These are phyloP conservation scores for Petunia axillaris DNA, from an alignment of 257 asterid genomes.

Conservation along the genomic window DNA sequence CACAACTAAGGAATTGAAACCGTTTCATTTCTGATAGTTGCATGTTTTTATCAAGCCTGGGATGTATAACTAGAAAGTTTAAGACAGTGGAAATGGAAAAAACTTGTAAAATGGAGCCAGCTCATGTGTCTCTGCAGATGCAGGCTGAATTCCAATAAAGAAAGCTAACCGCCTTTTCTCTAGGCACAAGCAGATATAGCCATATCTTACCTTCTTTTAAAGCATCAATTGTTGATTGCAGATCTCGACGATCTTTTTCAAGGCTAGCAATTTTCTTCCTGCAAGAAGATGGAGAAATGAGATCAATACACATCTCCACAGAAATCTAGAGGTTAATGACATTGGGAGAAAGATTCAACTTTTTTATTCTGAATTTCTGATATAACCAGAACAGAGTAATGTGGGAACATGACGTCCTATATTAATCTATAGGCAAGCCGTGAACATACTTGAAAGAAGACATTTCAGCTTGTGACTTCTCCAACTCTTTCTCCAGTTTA, in stretches of 20 bases:
- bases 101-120: neutral
- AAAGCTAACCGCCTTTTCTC: slow-evolving; percentile 1
- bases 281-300: slow-evolving; percentile 29
- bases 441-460: slow-evolving; percentile 67
- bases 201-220: slow-evolving; percentile 76
- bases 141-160: neutral
- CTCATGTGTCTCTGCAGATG: neutral
- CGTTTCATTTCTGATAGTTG: slow-evolving; percentile 11
- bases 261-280: slow-evolving; percentile 85
- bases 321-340: slow-evolving; percentile 4
- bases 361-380: neutral
- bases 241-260: slow-evolving; percentile 91
- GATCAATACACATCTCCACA: slow-evolving; percentile 7
- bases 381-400: slow-evolving; percentile 7
- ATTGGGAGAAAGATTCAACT: neutral
- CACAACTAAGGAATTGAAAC: neutral
- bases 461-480: slow-evolving; percentile 67
- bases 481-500: slow-evolving; percentile 86
- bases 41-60: neutral
- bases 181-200: slow-evolving; percentile 4
- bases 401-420: neutral
- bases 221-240: slow-evolving; percentile 83
- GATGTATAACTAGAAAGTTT: neutral
- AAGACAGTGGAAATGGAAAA: slow-evolving; percentile 18
- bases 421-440: slow-evolving; percentile 27